Conservation (phyloP, 2,329 filamentous ascomycete species). For the Coniochaeta sp. region DNA sequence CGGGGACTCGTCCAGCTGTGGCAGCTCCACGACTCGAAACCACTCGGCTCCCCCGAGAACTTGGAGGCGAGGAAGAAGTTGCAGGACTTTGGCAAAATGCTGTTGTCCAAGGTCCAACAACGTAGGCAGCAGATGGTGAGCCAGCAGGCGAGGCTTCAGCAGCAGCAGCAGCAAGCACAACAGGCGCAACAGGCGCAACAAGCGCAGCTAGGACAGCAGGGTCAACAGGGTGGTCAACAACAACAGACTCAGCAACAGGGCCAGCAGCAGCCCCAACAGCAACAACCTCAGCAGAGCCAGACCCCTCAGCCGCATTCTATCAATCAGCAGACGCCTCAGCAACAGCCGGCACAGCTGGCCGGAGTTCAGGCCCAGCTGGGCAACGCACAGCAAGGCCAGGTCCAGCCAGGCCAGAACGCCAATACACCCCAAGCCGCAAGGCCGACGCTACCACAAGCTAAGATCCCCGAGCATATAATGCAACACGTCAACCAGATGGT, state of each 20-base stretch:
- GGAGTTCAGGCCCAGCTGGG: background rate
- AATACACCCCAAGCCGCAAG: background rate
- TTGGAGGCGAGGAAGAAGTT: slow-evolving; percentile 50
- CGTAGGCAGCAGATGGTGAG: slow-evolving; percentile 24
- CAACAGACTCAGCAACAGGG: slow-evolving; percentile 3
- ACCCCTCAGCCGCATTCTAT: background rate
- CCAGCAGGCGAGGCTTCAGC: slow-evolving; percentile 15
- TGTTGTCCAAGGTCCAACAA: slow-evolving; percentile 42
- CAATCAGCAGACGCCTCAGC: background rate
- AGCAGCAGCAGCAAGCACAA: slow-evolving; percentile 15
- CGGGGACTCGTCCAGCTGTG: slow-evolving; percentile 47
- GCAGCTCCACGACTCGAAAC: slow-evolving; percentile 40
- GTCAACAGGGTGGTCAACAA: slow-evolving; percentile 12
- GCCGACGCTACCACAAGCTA: background rate
- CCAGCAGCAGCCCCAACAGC: slow-evolving; percentile 5
- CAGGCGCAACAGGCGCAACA: slow-evolving; percentile 10
- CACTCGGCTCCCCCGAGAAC: slow-evolving; percentile 41
- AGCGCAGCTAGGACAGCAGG: slow-evolving; percentile 10
- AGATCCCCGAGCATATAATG: slow-evolving; percentile 22
- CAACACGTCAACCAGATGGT: slow-evolving; percentile 40
- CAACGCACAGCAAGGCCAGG: slow-evolving; percentile 2
- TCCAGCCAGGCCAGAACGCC: background rate
- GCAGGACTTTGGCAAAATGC: slow-evolving; percentile 51
- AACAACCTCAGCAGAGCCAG: background rate
- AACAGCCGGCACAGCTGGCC: background rate